phyloP scores from a whole-genome alignment of 768 basidiomycete genomes.

The Auriculariales sp. region DNA sequence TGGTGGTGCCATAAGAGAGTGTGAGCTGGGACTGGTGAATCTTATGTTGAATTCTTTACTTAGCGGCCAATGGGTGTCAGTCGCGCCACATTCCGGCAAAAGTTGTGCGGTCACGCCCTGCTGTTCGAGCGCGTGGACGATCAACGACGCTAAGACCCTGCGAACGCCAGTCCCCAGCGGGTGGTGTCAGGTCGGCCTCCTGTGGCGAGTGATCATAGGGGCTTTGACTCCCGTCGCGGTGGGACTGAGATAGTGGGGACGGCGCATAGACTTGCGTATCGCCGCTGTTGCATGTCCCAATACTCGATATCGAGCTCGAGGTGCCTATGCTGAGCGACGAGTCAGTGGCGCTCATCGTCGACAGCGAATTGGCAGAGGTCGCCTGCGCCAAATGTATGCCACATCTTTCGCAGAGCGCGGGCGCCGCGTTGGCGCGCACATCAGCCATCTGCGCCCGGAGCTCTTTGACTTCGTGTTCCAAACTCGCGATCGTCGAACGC shows the following conservation, averaged over 20 bases:
- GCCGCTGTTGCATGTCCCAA: neutral
- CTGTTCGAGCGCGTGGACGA: neutral
- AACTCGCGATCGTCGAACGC: constrained; percentile 62
- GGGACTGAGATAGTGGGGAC: too few relatives aligned
- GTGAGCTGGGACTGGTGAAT: too few relatives aligned
- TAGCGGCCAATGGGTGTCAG: neutral
- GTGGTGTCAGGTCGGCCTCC: too few relatives aligned
- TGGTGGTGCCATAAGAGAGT: too few relatives aligned
- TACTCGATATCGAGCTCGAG: too few relatives aligned
- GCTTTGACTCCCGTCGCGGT: too few relatives aligned
- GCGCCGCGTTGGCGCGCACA: constrained; percentile 34
- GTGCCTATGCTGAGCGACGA: too few relatives aligned
- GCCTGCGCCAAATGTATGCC: neutral
- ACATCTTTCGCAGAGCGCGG: constrained; percentile 49
- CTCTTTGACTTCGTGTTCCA: constrained; percentile 59
- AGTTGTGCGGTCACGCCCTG: neutral
- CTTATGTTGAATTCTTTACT: too few relatives aligned
- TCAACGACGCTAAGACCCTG: neutral
- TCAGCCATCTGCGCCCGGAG: constrained; percentile 55
- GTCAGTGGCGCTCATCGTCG: neutral
- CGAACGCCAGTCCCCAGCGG: neutral
- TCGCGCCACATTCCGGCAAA: neutral
- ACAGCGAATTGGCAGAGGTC: neutral
- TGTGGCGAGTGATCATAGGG: too few relatives aligned
- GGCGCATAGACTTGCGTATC: too few relatives aligned